Base-by-base conservation (phyloP, 257 asterid species). In the Solanum tacnaense region DNA sequence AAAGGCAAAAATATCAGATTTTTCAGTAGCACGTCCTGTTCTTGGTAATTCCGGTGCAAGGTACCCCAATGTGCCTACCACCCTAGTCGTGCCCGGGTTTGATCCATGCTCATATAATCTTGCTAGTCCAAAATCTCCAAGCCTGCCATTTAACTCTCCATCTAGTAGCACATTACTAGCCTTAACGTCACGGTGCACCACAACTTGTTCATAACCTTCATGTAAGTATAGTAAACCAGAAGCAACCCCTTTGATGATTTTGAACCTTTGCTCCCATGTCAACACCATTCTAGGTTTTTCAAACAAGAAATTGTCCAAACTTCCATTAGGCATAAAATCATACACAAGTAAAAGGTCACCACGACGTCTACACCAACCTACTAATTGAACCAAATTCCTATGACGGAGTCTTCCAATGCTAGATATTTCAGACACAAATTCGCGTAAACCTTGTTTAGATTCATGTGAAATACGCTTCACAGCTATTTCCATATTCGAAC, bases 261-360 rank as follows among this genome's bases (percentile, higher is more conserved):
- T 92, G 58, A 93, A 92, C 87, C 98, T 92, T 38, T 91, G 96
- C 29, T 91, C 91, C 98, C 98, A 94, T 67, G 78, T 85, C 84
- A 94, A 87, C 4, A 90, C 79, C 35, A 62, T 44, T 46, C 71
- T 87, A 1, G 95, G 92, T 18, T 92, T 76, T 70, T 90, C 93
- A 31, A 93, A 94, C 41, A 96, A 82, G 90, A 84, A 91, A 70
- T 87, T 92, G 13, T 94, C 96, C 74, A 94, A 88, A 85, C 97
- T 95, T n/a, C 96, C 95, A 71, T 94, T 96, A 9, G 98, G 95
- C 98, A 94, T 94, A 65, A 73, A 94, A 56, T 96, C 98, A 38
- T 96, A 94, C 4, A 94, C 98, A 2, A 94, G 92, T 23, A 96
- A 52, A 13, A 96, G 90, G 65, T 96, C 98, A 11, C 90, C 89